A percentile compares a stretch with the other conserved stretches of the same genome.
phyloP scores from a whole-genome alignment of 148 eudicot genomes.

The Vaccinium myrtillus region DNA sequence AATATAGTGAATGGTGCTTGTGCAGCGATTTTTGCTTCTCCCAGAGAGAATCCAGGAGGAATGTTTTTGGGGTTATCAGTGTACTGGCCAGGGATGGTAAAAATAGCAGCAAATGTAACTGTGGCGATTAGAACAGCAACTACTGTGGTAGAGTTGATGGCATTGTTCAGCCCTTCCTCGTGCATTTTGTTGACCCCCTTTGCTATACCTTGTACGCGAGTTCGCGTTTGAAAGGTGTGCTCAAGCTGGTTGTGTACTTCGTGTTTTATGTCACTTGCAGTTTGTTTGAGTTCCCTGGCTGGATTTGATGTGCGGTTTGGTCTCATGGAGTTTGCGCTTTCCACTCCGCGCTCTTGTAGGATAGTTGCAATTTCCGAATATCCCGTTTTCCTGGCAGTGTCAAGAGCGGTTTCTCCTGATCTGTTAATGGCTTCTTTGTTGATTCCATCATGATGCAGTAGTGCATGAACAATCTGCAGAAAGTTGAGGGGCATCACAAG shows the following conservation, averaged over 20 bases:
- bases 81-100: constrained; percentile 52
- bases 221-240: constrained; percentile 48
- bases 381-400: constrained; percentile 43
- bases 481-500: not conserved
- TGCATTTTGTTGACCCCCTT: constrained; percentile 53
- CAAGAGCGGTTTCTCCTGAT: constrained; percentile 48
- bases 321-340: constrained; percentile 34
- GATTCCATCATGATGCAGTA: constrained; percentile 25
- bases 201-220: constrained; percentile 36
- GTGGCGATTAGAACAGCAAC: constrained; percentile 59
- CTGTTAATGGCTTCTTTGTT: constrained; percentile 38
- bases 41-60: constrained; percentile 28
- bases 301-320: constrained; percentile 22
- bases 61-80: constrained; percentile 22
- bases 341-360: constrained; percentile 37
- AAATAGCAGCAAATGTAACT: constrained; percentile 57
- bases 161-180: constrained; percentile 52
- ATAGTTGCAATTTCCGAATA: constrained; percentile 28
- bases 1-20: constrained; percentile 34
- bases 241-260: constrained; percentile 55
- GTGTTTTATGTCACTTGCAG: constrained; percentile 61
- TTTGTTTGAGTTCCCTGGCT: constrained; percentile 47
- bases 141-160: constrained; percentile 51
- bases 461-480: constrained; percentile 36
- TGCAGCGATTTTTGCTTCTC: constrained; percentile 52